These are phyloP conservation scores for Cystobasidium tubakii DNA, from an alignment of 768 basidiomycete genomes.

Conservation along the genomic window DNA sequence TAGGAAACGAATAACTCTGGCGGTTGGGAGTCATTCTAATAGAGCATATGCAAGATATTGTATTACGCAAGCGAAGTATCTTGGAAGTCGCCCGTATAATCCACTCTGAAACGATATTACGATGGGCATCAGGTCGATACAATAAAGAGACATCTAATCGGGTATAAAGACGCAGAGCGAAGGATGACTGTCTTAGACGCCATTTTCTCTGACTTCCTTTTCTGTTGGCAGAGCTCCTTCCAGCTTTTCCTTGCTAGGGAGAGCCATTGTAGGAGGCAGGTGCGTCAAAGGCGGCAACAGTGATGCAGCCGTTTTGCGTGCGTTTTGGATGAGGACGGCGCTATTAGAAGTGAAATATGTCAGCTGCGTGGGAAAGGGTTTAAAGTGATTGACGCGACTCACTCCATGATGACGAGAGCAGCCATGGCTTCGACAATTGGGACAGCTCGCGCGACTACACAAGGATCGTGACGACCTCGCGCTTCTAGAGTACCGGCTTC, in stretches of 20 bases:
- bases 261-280: conserved; percentile 86
- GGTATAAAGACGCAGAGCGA: not conserved
- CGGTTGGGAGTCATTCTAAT: too few relatives aligned
- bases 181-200: not conserved
- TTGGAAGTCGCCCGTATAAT: too few relatives aligned
- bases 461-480: conserved; percentile 87
- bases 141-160: not conserved
- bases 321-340: conserved; percentile 78
- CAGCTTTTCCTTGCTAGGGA: conserved; percentile 53
- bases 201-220: conserved; percentile 28
- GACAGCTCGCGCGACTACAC: conserved; percentile 66
- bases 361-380: not conserved
- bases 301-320: conserved; percentile 66
- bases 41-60: not conserved
- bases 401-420: conserved; percentile 85
- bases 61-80: not conserved
- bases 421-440: conserved; percentile 98
- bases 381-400: not conserved
- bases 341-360: conserved; percentile 44
- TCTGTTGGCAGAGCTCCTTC: conserved; percentile 39
- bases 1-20: too few relatives aligned
- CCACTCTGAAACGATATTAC: too few relatives aligned
- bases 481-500: conserved; percentile 80
- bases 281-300: conserved; percentile 78
- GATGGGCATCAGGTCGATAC: too few relatives aligned